These are phyloP conservation scores for Astragalus membranaceus DNA, from an alignment of 306 rosid species.

Conservation along the genomic window DNA sequence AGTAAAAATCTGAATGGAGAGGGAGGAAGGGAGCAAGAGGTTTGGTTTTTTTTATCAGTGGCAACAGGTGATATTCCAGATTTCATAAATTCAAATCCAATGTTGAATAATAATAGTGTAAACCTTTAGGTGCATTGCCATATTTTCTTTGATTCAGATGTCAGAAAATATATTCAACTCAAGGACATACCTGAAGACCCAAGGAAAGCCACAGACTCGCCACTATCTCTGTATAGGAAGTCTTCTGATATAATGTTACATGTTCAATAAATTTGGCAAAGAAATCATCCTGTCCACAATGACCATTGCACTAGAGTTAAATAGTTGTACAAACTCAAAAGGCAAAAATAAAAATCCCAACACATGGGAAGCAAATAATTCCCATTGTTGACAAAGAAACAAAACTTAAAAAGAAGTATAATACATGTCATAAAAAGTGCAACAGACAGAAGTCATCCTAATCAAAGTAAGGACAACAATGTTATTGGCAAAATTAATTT, in stretches of 20 bases:
- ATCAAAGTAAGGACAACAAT: neutral
- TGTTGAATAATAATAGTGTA: neutral
- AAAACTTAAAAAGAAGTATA: neutral
- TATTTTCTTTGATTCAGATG: neutral
- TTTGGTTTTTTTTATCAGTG: too few relatives aligned
- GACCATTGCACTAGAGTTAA: constrained; percentile 17
- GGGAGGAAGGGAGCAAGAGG: too few relatives aligned
- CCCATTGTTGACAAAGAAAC: constrained; percentile 12
- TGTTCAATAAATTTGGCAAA: constrained; percentile 60
- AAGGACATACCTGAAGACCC: constrained; percentile 74
- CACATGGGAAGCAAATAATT: constrained; percentile 3
- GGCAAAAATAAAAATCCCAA: neutral
- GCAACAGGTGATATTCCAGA: constrained; percentile 13
- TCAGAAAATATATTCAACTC: neutral
- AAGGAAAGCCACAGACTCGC: constrained; percentile 98
- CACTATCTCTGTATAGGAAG: constrained; percentile 82
- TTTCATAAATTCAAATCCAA: constrained; percentile 4
- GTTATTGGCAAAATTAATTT: neutral
- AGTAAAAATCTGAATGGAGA: neutral
- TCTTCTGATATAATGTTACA: constrained; percentile 70
- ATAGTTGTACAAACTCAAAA: constrained; percentile 1
- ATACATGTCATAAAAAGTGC: neutral
- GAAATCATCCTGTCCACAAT: constrained; percentile 59
- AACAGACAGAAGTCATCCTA: neutral
- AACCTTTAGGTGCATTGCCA: neutral